Conservation (phyloP, 1,284 basidiomycete genomes). For the Microbotryum violaceum region DNA sequence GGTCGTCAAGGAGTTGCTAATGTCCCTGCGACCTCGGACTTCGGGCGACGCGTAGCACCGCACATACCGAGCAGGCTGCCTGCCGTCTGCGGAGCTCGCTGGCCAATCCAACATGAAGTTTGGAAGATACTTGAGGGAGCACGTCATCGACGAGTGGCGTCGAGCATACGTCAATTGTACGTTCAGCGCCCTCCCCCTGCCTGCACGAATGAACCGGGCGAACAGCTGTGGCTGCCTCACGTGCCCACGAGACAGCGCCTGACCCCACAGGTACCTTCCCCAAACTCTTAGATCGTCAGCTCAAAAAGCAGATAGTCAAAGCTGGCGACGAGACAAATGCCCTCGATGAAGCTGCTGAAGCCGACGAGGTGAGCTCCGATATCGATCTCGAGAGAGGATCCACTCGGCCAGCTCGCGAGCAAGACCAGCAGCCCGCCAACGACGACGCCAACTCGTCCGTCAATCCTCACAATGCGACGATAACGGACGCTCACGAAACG, state of each 20-base stretch:
- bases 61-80: too few relatives aligned
- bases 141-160: conserved; percentile 25
- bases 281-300: conserved; percentile 1
- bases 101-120: conserved; percentile 17
- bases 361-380: not conserved
- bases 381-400: not conserved
- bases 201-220: not conserved
- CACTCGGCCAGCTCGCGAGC: not conserved
- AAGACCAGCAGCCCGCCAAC: not conserved
- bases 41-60: too few relatives aligned
- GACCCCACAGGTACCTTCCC: too few relatives aligned
- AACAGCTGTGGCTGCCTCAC: not conserved
- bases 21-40: too few relatives aligned
- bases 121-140: conserved; percentile 14
- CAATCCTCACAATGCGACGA: not conserved
- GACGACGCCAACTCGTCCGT: not conserved
- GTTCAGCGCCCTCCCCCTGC: not conserved
- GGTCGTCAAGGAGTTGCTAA: too few relatives aligned
- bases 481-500: not conserved
- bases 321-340: conserved; percentile 18
- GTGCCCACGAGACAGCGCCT: conserved; percentile 12
- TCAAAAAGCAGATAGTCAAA: conserved; percentile 29
- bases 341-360: conserved; percentile 7
- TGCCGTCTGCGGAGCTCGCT: too few relatives aligned
- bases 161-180: conserved; percentile 26